Evolutionary conservation across 805 yeast genomes (phyloP).

Genomic region (Monosporozyma yasuniensis): DNA sequence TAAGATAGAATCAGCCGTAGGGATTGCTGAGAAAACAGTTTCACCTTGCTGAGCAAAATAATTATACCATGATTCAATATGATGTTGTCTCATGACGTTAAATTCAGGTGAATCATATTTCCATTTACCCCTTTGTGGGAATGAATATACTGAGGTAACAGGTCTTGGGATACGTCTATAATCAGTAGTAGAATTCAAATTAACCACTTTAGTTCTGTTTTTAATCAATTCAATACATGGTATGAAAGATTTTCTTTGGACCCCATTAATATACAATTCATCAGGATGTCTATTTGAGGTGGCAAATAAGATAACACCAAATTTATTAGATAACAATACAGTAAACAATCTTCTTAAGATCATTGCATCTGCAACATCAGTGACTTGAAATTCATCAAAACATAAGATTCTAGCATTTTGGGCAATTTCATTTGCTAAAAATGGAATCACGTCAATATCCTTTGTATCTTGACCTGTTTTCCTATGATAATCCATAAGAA

Average conservation of each 20-base stretch:
- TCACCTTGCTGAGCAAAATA: constrained; percentile 52
- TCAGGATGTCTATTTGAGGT: constrained; percentile 95
- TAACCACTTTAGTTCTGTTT: constrained; percentile 62
- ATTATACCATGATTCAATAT: constrained; percentile 67
- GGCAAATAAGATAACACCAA: constrained; percentile 82
- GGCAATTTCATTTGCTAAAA: constrained; percentile 76
- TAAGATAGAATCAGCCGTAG: not conserved
- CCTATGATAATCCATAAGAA: constrained; percentile 43
- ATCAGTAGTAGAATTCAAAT: constrained; percentile 85
- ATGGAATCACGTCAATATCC: constrained; percentile 75
- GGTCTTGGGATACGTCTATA: constrained; percentile 87
- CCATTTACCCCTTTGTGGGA: constrained; percentile 62
- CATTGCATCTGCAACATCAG: constrained; percentile 99
- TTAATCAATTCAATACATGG: constrained; percentile 85
- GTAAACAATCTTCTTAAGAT: constrained; percentile 67
- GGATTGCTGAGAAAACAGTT: not conserved
- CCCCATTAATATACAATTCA: constrained; percentile 86
- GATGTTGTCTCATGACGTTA: constrained; percentile 43
- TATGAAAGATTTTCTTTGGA: constrained; percentile 82
- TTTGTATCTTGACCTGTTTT: constrained; percentile 17
- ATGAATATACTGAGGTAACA: constrained; percentile 64
- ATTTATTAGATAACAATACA: constrained; percentile 56
- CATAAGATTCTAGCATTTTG: constrained; percentile 69
- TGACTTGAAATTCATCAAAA: constrained; percentile 95
- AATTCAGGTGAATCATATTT: constrained; percentile 44